Evolutionary conservation across 2,329 filamentous ascomycete genomes (phyloP).

Genomic region (Kalaharituber pfeilii): DNA sequence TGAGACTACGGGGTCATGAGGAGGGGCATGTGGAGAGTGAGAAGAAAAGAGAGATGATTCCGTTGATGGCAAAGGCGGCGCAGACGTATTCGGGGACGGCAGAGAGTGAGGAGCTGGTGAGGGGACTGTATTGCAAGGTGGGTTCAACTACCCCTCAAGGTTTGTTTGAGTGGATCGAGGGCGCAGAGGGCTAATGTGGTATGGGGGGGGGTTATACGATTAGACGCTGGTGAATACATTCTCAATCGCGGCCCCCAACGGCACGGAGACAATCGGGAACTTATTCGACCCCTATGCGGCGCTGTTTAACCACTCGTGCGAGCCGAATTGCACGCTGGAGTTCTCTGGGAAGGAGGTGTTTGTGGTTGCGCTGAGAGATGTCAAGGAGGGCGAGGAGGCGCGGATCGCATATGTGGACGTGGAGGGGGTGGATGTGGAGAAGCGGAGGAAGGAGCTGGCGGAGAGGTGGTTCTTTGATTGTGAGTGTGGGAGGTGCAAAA

Average conservation of each 20-base stretch:
- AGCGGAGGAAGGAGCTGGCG: slow-evolving; percentile 36
- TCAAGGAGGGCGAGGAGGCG: slow-evolving; percentile 39
- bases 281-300: slow-evolving; percentile 39
- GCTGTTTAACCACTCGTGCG: slow-evolving; percentile 44
- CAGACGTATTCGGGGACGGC: slow-evolving; percentile 35
- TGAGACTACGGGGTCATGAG: slow-evolving; percentile 33
- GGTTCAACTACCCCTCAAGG: slow-evolving; percentile 4
- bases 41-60: slow-evolving; percentile 26
- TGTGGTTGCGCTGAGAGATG: slow-evolving; percentile 36
- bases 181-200: background rate
- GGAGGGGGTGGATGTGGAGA: slow-evolving; percentile 31
- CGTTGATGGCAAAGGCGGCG: slow-evolving; percentile 37
- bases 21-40: slow-evolving; percentile 30
- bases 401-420: slow-evolving; percentile 45
- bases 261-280: slow-evolving; percentile 38
- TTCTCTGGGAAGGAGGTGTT: slow-evolving; percentile 38
- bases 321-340: slow-evolving; percentile 40
- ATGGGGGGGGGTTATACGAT: background rate
- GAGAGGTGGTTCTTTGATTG: slow-evolving; percentile 43
- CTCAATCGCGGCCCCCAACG: slow-evolving; percentile 37
- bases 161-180: background rate
- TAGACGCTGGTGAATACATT: slow-evolving; percentile 42
- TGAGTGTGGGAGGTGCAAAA: slow-evolving; percentile 27
- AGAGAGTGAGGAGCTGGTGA: slow-evolving; percentile 30
- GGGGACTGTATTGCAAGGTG: slow-evolving; percentile 33